Conservation (phyloP, 352 stramenopile species). For the Thraustochytrium striatum region DNA sequence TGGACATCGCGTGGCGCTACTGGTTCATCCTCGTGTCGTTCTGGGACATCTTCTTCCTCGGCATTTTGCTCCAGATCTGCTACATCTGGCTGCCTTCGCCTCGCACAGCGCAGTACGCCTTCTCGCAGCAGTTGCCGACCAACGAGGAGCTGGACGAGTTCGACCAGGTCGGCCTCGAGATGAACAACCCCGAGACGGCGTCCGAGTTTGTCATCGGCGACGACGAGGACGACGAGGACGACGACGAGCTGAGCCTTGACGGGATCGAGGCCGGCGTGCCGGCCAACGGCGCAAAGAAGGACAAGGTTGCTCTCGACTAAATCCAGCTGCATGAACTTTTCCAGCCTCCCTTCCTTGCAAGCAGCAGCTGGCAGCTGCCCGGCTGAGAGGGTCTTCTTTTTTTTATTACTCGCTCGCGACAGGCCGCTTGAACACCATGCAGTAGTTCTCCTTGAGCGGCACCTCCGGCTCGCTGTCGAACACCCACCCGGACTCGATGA, state of each 20-base stretch:
- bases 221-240: slow-evolving; percentile 22
- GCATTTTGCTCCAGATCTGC: slow-evolving; percentile 44
- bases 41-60: slow-evolving; percentile 48
- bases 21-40: slow-evolving; percentile 35
- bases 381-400: too few relatives aligned
- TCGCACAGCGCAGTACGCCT: slow-evolving; percentile 44
- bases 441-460: slow-evolving; percentile 46
- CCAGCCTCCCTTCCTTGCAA: too few relatives aligned
- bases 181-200: neutral
- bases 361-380: too few relatives aligned
- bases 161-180: slow-evolving; percentile 45
- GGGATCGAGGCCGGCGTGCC: neutral
- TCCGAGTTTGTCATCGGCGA: slow-evolving; percentile 36
- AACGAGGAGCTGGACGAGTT: slow-evolving; percentile 47
- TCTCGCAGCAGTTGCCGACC: slow-evolving; percentile 38
- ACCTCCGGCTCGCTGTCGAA: slow-evolving; percentile 17
- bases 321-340: too few relatives aligned
- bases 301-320: neutral
- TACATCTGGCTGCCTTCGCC: slow-evolving; percentile 37
- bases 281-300: slow-evolving; percentile 5
- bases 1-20: slow-evolving; percentile 37
- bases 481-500: slow-evolving; percentile 10
- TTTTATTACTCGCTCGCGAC: too few relatives aligned
- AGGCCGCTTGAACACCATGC: slow-evolving; percentile 46
- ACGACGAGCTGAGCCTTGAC: slow-evolving; percentile 1